These are phyloP conservation scores for Camellia sinensis DNA, from an alignment of 148 eudicot genomes.

Conservation along the genomic window DNA sequence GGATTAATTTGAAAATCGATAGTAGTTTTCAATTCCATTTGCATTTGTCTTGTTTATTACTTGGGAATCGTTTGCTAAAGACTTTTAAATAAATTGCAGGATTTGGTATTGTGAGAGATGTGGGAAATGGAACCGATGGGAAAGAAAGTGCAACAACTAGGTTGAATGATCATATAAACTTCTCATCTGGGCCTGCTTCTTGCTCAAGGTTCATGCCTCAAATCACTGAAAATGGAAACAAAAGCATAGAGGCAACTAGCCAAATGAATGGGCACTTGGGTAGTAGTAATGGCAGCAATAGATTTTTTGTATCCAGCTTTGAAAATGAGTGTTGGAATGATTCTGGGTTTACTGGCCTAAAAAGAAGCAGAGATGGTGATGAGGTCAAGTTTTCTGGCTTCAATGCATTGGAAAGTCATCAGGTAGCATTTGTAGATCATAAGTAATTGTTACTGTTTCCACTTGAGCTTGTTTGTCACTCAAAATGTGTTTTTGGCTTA, in stretches of 20 bases:
- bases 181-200: slow-evolving; percentile 31
- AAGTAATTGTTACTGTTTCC: background rate
- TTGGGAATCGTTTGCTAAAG: slow-evolving; percentile 2
- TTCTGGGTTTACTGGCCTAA: slow-evolving; percentile 28
- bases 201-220: slow-evolving; percentile 38
- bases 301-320: slow-evolving; percentile 13
- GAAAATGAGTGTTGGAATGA: slow-evolving; percentile 34
- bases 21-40: background rate
- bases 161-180: slow-evolving; percentile 34
- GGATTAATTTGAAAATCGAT: too few species aligned
- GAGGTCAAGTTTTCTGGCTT: slow-evolving; percentile 24
- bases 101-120: slow-evolving; percentile 30
- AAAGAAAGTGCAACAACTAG: slow-evolving; percentile 28
- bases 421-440: slow-evolving; percentile 28
- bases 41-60: background rate
- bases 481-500: slow-evolving; percentile 2
- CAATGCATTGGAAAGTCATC: slow-evolving; percentile 31
- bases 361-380: slow-evolving; percentile 42
- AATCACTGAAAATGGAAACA: slow-evolving; percentile 37
- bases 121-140: slow-evolving; percentile 25
- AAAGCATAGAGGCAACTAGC: slow-evolving; percentile 10
- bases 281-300: slow-evolving; percentile 15
- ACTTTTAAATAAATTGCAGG: slow-evolving; percentile 27
- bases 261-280: slow-evolving; percentile 19
- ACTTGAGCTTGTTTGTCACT: background rate